A percentile compares a stretch with the other conserved stretches of the same genome.
Evolutionary conservation across 108 stramenopile genomes (phyloP).

Genomic region (Parietichytrium sp.): DNA sequence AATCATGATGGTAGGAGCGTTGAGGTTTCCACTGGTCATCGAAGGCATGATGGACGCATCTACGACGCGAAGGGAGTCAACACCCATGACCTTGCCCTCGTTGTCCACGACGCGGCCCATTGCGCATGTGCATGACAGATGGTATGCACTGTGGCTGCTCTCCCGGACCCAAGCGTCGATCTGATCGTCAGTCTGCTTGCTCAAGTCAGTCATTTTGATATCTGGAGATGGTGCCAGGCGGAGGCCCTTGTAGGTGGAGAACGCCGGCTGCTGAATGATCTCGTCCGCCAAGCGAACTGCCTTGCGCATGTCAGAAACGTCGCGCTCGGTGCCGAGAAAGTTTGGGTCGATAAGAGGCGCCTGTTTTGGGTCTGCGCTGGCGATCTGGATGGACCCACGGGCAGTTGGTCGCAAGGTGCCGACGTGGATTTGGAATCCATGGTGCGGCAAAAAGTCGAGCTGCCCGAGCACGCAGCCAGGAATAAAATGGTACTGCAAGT

Average conservation of each 20-base stretch:
- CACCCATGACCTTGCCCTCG: not conserved
- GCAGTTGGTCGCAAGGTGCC: slow-evolving; percentile 41
- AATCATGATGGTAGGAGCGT: slow-evolving; percentile 41
- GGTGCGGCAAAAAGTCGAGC: not conserved
- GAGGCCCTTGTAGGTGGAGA: slow-evolving; percentile 32
- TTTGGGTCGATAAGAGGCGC: slow-evolving; percentile 42
- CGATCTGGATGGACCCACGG: slow-evolving; percentile 1
- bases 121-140: slow-evolving; percentile 41
- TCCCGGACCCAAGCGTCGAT: slow-evolving; percentile 21
- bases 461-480: slow-evolving; percentile 37
- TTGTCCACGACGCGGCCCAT: slow-evolving; percentile 40
- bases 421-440: slow-evolving; percentile 39
- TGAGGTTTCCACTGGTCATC: slow-evolving; percentile 44
- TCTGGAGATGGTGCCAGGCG: not conserved
- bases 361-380: not conserved
- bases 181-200: not conserved
- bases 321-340: slow-evolving; percentile 40
- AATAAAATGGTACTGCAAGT: slow-evolving; percentile 53
- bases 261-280: slow-evolving; percentile 34
- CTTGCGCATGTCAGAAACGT: slow-evolving; percentile 35
- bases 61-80: not conserved
- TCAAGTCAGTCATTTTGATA: not conserved
- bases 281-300: slow-evolving; percentile 40
- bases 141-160: slow-evolving; percentile 34
- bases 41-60: slow-evolving; percentile 38